Conservation (phyloP, 1,284 basidiomycete species). For the Pseudozyma sp. region DNA sequence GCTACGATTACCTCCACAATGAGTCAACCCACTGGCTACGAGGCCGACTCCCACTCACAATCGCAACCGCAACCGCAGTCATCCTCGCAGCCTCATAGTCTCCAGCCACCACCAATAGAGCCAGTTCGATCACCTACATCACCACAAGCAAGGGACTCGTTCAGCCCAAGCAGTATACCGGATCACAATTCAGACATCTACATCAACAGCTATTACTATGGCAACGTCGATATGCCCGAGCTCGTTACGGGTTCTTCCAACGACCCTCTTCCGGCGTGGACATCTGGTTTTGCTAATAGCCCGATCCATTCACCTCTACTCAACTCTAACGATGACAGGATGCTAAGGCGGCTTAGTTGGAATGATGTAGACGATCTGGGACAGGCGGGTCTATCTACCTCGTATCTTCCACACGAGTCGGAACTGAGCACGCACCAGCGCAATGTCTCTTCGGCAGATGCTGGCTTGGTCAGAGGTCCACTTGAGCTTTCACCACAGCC, state of each 20-base stretch:
- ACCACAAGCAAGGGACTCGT: conserved; percentile 24
- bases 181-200: conserved; percentile 46
- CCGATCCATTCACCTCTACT: conserved; percentile 24
- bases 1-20: conserved; percentile 1
- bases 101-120: conserved; percentile 24
- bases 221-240: conserved; percentile 53
- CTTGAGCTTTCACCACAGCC: conserved; percentile 26
- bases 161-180: conserved; percentile 48
- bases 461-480: conserved; percentile 39
- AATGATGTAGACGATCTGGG: conserved; percentile 1
- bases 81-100: conserved; percentile 3
- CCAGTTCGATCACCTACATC: conserved; percentile 26
- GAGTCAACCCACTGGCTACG: neutral
- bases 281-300: conserved; percentile 14
- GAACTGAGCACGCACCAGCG: conserved; percentile 27
- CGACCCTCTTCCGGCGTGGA: conserved; percentile 13
- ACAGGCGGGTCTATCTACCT: neutral
- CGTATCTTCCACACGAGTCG: neutral
- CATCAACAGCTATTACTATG: conserved; percentile 58
- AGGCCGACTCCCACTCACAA: neutral
- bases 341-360: conserved; percentile 47
- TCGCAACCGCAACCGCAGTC: neutral
- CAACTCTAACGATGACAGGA: conserved; percentile 33
- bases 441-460: conserved; percentile 34
- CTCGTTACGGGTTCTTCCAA: conserved; percentile 7